These are phyloP conservation scores for Linum usitatissimum DNA, from an alignment of 345 rosid genomes.

Conservation along the genomic window DNA sequence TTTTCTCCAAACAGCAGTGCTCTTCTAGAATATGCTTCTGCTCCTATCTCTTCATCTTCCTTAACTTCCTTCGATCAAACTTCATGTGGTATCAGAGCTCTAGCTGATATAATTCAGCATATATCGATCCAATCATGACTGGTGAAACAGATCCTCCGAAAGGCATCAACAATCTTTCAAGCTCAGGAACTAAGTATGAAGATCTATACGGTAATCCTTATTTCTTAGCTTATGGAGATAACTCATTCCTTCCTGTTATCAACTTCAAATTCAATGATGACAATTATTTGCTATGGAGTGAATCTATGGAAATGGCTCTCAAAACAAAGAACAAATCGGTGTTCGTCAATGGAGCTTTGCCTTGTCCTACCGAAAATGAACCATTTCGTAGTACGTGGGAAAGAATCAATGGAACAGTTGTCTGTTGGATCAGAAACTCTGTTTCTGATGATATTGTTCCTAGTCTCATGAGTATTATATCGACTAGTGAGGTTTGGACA, in stretches of 20 bases:
- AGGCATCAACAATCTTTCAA: no score
- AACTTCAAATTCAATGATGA: neutral
- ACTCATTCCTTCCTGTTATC: neutral
- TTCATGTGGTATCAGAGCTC: no score
- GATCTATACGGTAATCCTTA: neutral
- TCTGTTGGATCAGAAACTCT: neutral
- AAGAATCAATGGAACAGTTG: neutral
- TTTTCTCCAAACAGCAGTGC: no score
- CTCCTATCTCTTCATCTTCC: no score
- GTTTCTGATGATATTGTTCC: neutral
- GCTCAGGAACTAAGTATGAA: no score
- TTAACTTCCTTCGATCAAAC: no score
- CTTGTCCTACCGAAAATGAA: neutral
- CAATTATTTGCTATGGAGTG: neutral
- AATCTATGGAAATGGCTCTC: neutral
- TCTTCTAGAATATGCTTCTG: no score
- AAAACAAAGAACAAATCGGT: neutral
- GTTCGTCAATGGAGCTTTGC: neutral
- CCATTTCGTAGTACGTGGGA: neutral
- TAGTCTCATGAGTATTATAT: neutral
- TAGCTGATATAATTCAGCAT: no score
- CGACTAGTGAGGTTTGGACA: neutral
- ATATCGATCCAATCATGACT: no score
- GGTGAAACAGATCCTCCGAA: no score
- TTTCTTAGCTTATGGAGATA: neutral